phyloP scores from a whole-genome alignment of 192 early-diverging fungal species.

The Dissophora ornata region DNA sequence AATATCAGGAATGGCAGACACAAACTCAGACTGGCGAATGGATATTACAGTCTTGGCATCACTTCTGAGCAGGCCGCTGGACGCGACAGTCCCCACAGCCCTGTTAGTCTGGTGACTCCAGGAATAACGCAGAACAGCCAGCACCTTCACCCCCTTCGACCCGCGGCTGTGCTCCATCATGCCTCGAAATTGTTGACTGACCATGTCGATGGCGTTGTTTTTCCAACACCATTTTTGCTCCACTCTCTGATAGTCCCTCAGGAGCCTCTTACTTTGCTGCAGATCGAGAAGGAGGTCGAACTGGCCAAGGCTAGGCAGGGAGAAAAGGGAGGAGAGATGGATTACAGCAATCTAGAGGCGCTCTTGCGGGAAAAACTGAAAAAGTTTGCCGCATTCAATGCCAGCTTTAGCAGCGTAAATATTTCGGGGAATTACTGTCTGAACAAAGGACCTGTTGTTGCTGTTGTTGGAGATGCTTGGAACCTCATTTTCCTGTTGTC shows the following conservation, averaged over 20 bases:
- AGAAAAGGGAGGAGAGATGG: slow-evolving; percentile 20
- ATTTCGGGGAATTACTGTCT: background rate
- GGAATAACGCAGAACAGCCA: too few relatives aligned
- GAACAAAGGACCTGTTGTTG: too few relatives aligned
- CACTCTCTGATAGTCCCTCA: slow-evolving; percentile 15
- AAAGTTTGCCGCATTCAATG: slow-evolving; percentile 48
- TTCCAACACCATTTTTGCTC: background rate
- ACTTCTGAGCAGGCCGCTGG: too few relatives aligned
- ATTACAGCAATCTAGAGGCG: slow-evolving; percentile 27
- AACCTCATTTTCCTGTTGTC: too few relatives aligned
- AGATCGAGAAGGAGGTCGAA: slow-evolving; percentile 31
- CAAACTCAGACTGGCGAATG: too few relatives aligned
- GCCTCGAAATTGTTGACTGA: too few relatives aligned
- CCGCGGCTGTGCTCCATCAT: too few relatives aligned
- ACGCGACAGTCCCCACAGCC: too few relatives aligned
- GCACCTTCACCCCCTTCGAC: too few relatives aligned
- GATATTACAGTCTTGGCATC: background rate
- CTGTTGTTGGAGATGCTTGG: too few relatives aligned
- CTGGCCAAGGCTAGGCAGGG: slow-evolving; percentile 8
- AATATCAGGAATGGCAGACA: background rate
- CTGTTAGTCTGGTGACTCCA: too few relatives aligned
- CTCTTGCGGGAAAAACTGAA: slow-evolving; percentile 36
- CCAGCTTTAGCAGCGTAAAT: slow-evolving; percentile 40
- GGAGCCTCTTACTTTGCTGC: slow-evolving; percentile 40
- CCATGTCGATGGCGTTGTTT: too few relatives aligned